A percentile compares a stretch with the other conserved stretches of the same genome.
These are phyloP conservation scores for Gleditsia sinensis DNA, from an alignment of 306 rosid species.

Conservation along the genomic window DNA sequence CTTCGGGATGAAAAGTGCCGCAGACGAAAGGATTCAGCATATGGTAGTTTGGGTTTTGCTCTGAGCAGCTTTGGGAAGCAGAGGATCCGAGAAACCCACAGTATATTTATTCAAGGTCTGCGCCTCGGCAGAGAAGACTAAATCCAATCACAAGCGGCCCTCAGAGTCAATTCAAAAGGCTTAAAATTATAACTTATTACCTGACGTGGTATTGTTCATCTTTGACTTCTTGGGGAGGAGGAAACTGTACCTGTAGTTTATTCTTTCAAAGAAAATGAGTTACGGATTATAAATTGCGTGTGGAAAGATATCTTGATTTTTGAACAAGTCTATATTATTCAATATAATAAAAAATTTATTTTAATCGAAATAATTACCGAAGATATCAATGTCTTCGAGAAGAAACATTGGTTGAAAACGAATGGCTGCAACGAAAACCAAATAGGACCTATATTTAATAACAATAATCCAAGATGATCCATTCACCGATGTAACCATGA, in stretches of 20 bases:
- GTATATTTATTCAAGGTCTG: neutral
- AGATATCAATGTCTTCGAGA: constrained; percentile 34
- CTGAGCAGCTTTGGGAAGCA: neutral
- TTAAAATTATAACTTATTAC: too few relatives aligned
- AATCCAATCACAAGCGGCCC: constrained; percentile 39
- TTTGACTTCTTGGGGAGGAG: constrained; percentile 51
- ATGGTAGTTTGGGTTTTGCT: neutral
- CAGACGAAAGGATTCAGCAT: constrained; percentile 62
- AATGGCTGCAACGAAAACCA: neutral
- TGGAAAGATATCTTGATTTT: constrained; percentile 19
- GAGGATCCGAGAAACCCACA: neutral
- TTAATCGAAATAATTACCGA: neutral
- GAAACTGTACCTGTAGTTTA: constrained; percentile 13
- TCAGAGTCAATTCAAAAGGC: constrained; percentile 45
- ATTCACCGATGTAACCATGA: neutral
- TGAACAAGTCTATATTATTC: neutral
- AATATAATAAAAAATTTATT: neutral
- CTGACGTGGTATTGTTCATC: constrained; percentile 31
- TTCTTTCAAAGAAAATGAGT: neutral
- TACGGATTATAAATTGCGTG: constrained; percentile 34
- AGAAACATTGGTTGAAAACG: neutral
- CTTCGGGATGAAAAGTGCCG: constrained; percentile 46
- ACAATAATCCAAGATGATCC: neutral
- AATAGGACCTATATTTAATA: neutral
- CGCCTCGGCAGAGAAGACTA: constrained; percentile 34